Evolutionary conservation across 1,284 basidiomycete genomes (phyloP), one percentile per base, ranked within the genome.

Genomic region (Ustilago lituana): DNA sequence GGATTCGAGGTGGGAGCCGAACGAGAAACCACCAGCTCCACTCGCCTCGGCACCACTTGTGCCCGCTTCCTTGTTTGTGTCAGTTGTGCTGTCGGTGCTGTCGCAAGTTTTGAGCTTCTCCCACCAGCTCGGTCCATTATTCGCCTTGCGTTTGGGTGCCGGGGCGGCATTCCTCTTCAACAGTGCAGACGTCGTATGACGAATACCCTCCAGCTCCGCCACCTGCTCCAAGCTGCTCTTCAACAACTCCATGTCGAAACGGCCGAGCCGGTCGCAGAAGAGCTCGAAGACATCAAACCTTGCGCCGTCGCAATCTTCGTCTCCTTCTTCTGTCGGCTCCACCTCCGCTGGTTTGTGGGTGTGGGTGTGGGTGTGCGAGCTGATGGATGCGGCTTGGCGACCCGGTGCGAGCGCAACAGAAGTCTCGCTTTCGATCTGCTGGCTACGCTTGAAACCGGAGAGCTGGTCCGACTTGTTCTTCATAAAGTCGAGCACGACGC

Each of bases 401-500:
- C 55, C 49, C 17, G 61, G 51, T 6, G 49, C 32, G 0, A 62
- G 52, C 11, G 58, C 29, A 17, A 49, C 44, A 27, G 32, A 11
- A 9, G 37, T 24, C 14, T 22, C 35, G 12, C 27, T 22, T 23
- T 51, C 47, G 32, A 66, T n/a, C n/a, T n/a, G 24, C 29, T 63
- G 50, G 19, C 36, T 53, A 19, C 65, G 57, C 36, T 82, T 80
- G 75, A 84, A 85, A 3, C 84, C 84, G 1, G 83, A 84, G 5
- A 84, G 74, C 52, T 85, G 84, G 22, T 84, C 82, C 0, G 82
- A 67, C 36, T 80, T 78, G 68, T 83, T 74, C 40, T 80, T 79
- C 76, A 85, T 81, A 60, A 85, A 85, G 39, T 76, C 71, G 14
- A 85, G 73, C 31, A 84, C 83, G 22, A 73, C 60, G 3, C 76